Base-by-base conservation (phyloP, 108 stramenopile species). In the Epithemia pelagica region DNA sequence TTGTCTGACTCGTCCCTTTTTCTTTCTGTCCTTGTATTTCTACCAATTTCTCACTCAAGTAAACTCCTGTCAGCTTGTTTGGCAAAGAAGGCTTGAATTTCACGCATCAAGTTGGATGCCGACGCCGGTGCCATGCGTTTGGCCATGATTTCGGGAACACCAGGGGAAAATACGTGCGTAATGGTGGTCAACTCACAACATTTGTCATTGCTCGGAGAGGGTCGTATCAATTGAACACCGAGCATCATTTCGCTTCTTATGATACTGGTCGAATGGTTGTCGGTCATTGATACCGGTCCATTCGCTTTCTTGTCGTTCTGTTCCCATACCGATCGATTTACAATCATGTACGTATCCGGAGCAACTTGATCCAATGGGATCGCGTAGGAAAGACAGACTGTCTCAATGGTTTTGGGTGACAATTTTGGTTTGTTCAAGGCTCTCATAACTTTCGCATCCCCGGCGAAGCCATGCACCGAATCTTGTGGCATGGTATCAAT, bases 161-260 rank as follows among this genome's bases (percentile, higher is more conserved):
- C 75, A 21, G 81, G 78, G 5, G 82, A 74, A 23, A 75, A 73
- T 30, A 79, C 68, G 59, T 89, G 87, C 1, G 78, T 85, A 19
- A 89, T 68, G 25, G 60, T 74, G 24, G 82, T 89, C 2, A 89
- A 58, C 59, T 89, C 75, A 55, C 75, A 75, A 46, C 37, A 46
- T 5, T 61, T 74, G 56, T 56, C 61, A 0, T 46, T 46, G 37
- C 37, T 46, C 10, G 10, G 37, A 46, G 37, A 10, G 0, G 78
- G 75, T 7, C 87, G 80, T 24, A 85, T 55, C 54, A 88, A 61
- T 23, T 74, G 67, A 20, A 81, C 84, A 57, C 78, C 76, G 26
- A 85, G 52, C 19, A 89, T 59, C 62, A 85, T 82, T 64, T 89
- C 87, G 54, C 79, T 85, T 60, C 82, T 64, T 29, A 75, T 79